These are phyloP conservation scores for Candida peoriensis DNA, from an alignment of 805 yeast genomes.

Conservation along the genomic window DNA sequence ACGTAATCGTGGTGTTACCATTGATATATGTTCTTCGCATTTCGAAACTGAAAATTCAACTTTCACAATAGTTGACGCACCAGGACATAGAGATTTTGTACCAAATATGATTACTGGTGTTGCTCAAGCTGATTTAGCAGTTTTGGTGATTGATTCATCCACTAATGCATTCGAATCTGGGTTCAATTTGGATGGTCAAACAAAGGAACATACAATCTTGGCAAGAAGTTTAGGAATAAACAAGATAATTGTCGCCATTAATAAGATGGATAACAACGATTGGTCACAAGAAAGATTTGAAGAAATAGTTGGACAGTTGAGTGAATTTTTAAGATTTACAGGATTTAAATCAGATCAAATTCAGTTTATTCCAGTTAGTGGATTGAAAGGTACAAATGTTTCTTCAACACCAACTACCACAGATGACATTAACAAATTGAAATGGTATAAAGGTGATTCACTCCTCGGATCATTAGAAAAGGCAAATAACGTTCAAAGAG, in stretches of 20 bases:
- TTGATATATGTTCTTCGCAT: conserved; percentile 89
- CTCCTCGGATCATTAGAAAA: conserved; percentile 82
- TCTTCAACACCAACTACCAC: conserved; percentile 73
- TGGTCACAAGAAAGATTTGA: conserved; percentile 80
- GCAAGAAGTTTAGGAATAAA: conserved; percentile 87
- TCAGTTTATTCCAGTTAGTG: conserved; percentile 88
- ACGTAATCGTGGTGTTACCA: conserved; percentile 96
- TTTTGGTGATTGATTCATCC: conserved; percentile 87
- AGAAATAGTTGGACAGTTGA: conserved; percentile 71
- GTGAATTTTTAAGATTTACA: conserved; percentile 78
- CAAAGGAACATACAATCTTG: conserved; percentile 90
- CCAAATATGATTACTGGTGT: conserved; percentile 96
- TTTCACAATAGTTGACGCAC: conserved; percentile 91
- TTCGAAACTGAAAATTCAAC: conserved; percentile 88
- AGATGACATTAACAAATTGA: conserved; percentile 38
- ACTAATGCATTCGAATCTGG: conserved; percentile 95
- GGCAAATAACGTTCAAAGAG: conserved; percentile 75
- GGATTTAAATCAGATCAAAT: conserved; percentile 81
- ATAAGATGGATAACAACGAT: conserved; percentile 93
- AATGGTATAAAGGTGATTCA: conserved; percentile 62
- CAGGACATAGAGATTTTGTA: conserved; percentile 96
- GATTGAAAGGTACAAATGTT: conserved; percentile 90
- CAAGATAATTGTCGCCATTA: conserved; percentile 84
- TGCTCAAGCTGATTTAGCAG: conserved; percentile 90
- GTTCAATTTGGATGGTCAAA: conserved; percentile 91